phyloP scores from a whole-genome alignment of 2,329 filamentous ascomycete genomes.

The Pezicula carpinea region DNA sequence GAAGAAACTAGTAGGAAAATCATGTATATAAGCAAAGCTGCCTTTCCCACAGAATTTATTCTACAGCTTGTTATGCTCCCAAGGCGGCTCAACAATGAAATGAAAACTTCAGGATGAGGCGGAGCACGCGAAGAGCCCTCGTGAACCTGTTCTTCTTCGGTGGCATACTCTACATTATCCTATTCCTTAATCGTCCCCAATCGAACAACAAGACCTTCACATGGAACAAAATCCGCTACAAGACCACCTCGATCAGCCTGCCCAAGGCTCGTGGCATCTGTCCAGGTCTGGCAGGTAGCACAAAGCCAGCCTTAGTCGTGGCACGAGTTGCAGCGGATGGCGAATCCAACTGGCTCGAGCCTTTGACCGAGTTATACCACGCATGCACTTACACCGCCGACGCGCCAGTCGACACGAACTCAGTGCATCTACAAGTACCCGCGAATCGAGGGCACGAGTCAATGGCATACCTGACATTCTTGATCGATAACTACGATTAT shows the following conservation, averaged over 20 bases:
- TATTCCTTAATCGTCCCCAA: conserved; percentile 32
- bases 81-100: no score
- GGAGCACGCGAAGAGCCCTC: conserved; percentile 31
- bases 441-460: conserved; percentile 41
- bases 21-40: no score
- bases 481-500: conserved; percentile 40
- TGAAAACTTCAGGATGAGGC: conserved; percentile 28
- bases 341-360: conserved; percentile 36
- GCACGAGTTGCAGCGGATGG: conserved; percentile 37
- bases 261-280: conserved; percentile 35
- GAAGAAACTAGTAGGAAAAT: no score
- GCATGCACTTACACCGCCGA: conserved; percentile 41
- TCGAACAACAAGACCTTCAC: conserved; percentile 30
- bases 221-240: conserved; percentile 40
- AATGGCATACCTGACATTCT: conserved; percentile 42
- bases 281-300: conserved; percentile 31
- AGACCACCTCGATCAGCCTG: conserved; percentile 30
- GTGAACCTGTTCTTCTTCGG: conserved; percentile 32
- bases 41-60: no score
- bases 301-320: conserved; percentile 41
- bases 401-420: conserved; percentile 20
- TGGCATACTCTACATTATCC: conserved; percentile 29
- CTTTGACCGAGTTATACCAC: conserved; percentile 35
- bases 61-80: no score
- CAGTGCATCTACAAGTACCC: conserved; percentile 35